Base-by-base conservation (phyloP, 2,329 filamentous ascomycete species). In the Fusarium sp. region DNA sequence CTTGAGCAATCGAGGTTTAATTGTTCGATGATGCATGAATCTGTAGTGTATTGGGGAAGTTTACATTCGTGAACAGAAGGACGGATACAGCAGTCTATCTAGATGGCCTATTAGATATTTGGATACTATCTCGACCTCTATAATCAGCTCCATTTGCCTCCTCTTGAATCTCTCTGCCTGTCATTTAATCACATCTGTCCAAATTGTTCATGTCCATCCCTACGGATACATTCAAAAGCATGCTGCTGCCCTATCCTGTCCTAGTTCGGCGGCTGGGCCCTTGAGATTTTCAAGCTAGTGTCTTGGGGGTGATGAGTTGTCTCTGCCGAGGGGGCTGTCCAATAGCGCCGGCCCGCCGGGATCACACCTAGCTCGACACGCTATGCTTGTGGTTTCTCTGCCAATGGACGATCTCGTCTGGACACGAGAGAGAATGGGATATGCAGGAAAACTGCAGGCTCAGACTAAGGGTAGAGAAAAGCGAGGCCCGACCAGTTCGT, bases 241-340 rank as follows among this genome's bases (percentile, higher is more conserved):
- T 27, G 27, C 32, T 41, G 49, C 49, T 41, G 49, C 27, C 44
- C 49, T 40, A n/a, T 29, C 49, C n/a, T 20, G 44, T 56, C 46
- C 40, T 25, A 40, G 45, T 32, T 41, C 29, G 49, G 61, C 61
- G 55, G 67, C 67, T 70, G 61, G 56, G 51, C 44, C 63, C 63
- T 61, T 59, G 32, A 59, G 64, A 52, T 69, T 69, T 53, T 54
- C 55, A 66, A 37, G 66, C 65, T 69, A 69, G 66, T 61, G 55
- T 42, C 55, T 64, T 52, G 29, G 42, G 68, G 66, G 57, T 80
- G 79, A 81, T 81, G 79, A 77, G 79, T 71, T 81, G 79, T 79
- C 79, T 79, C 57, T 80, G 78, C 79, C 74, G 79, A 74, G 27
- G 45, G 45, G 40, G 70, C 72, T 77, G 71, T 66, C 79, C 79